Base-by-base conservation (phyloP, 1,284 basidiomycete species). In the Pseudozyma sp. region DNA sequence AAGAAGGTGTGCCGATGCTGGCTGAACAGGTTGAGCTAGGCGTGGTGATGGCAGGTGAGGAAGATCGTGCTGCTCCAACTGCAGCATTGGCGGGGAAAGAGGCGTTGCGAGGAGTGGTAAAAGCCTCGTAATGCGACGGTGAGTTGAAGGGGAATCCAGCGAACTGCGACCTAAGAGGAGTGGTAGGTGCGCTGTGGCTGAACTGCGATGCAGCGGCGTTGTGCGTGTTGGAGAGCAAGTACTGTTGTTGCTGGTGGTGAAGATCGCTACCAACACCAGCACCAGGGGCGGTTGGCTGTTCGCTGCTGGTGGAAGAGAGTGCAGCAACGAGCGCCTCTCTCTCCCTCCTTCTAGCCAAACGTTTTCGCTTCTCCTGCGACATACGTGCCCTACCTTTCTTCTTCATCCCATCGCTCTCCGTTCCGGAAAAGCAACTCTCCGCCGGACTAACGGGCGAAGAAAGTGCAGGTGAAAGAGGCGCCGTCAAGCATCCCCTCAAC, bases 361-460 rank as follows among this genome's bases (percentile, higher is more conserved):
- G 38, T 40, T 73, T 74, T 5, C 78, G 64, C 55, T 80, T 80
- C 52, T 80, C 78, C 55, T 80, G 78, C 36, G 68, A 73, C 78
- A 80, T 80, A 13, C 78, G 39, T 7, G 78, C 78, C 5, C 77
- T 52, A 25, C 78, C 78, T 50, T 78, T 80, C 31, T 64, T 69
- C 61, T 57, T 68, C 25, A 36, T 42, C 1, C 51, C 56, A 5
- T 69, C 65, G 10, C 34, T 31, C n/a, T 65, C 70, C 21, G 42
- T 40, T 9, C n/a, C 50, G 7, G 60, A 61, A 35, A 74, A 74
- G 48, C 66, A 62, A 8, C 58, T 62, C 21, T 70, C 71, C 5
- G 52, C 66, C 3, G 71, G 67, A 16, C 56, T 57, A 0, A 53
- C 39, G 2, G 62, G 71, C 6, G 70, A 68, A 12, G 59, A 61